Percentiles rank a stretch among this genome's conserved stretches.
Evolutionary conservation across 176 grass and related monocot species (phyloP).

Genomic region (Carex parvula): DNA sequence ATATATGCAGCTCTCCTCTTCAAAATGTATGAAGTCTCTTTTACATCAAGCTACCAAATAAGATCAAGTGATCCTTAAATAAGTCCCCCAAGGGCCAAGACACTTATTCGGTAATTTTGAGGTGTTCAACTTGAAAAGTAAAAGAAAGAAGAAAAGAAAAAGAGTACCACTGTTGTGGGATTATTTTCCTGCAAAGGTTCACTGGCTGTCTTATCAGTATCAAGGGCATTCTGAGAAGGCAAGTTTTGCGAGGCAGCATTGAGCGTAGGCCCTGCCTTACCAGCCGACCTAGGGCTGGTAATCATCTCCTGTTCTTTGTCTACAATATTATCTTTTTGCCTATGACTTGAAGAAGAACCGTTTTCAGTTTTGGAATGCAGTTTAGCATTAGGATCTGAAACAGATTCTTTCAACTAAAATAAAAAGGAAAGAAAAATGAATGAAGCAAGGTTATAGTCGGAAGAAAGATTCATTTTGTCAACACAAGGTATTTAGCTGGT

Average conservation of each 20-base stretch:
- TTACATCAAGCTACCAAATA: background rate
- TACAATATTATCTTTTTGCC: too few species aligned
- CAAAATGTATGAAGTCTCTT: background rate
- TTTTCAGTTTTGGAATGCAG: too few species aligned
- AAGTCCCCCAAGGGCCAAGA: background rate
- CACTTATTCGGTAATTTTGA: background rate
- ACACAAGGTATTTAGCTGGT: background rate
- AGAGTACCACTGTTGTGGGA: background rate
- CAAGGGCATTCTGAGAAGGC: background rate
- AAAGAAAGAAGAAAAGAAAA: background rate
- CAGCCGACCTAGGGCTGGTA: background rate
- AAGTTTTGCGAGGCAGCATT: background rate
- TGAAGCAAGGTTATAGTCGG: background rate
- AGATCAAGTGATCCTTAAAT: background rate
- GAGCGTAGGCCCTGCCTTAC: background rate
- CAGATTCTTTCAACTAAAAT: constrained; percentile 15
- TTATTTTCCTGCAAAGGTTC: background rate
- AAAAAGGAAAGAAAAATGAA: background rate
- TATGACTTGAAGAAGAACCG: too few species aligned
- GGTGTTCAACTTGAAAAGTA: background rate
- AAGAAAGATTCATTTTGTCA: background rate
- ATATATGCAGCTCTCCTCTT: constrained; percentile 3
- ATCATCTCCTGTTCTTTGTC: too few species aligned
- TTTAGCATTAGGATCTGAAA: too few species aligned
- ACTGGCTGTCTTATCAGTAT: background rate